These are phyloP conservation scores for Maudiozyma bulderi DNA, from an alignment of 805 yeast genomes.

Conservation along the genomic window DNA sequence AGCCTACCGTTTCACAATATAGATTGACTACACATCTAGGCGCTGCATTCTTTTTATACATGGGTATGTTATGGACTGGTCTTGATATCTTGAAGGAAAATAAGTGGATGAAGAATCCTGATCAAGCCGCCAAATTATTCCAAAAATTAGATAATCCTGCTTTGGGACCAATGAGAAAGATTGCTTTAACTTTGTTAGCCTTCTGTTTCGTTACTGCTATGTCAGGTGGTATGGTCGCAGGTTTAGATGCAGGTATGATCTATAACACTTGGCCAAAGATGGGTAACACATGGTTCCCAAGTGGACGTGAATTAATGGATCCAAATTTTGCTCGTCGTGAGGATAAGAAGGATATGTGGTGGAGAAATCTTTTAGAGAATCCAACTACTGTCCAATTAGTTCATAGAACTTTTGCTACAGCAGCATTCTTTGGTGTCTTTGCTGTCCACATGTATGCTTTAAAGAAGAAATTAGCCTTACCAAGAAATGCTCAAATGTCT, in stretches of 20 bases:
- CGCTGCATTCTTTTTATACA: slow-evolving; percentile 79
- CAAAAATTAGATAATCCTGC: slow-evolving; percentile 53
- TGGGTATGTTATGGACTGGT: slow-evolving; percentile 88
- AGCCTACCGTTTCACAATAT: slow-evolving; percentile 96
- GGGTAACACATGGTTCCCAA: slow-evolving; percentile 81
- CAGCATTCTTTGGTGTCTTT: slow-evolving; percentile 65
- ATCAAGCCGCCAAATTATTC: slow-evolving; percentile 42
- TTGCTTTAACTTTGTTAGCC: slow-evolving; percentile 48
- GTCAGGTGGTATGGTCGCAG: slow-evolving; percentile 98
- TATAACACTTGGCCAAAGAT: slow-evolving; percentile 94
- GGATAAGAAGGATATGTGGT: slow-evolving; percentile 65
- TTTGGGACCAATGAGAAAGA: slow-evolving; percentile 45
- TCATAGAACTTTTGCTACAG: slow-evolving; percentile 76
- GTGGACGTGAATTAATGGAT: slow-evolving; percentile 66
- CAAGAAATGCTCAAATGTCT: slow-evolving; percentile 43
- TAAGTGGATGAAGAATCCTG: slow-evolving; percentile 58
- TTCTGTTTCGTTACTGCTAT: slow-evolving; percentile 83
- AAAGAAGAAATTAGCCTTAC: slow-evolving; percentile 47
- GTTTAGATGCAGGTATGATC: slow-evolving; percentile 93
- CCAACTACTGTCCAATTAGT: slow-evolving; percentile 92
- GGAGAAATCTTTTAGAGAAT: slow-evolving; percentile 91
- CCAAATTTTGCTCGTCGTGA: slow-evolving; percentile 57
- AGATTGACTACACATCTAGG: slow-evolving; percentile 90
- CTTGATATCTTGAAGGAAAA: slow-evolving; percentile 70
- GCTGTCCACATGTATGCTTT: slow-evolving; percentile 63